A percentile compares a stretch with the other conserved stretches of the same genome.
Evolutionary conservation across 1,139 yeast genomes (phyloP).

Genomic region (Lizanozyma gosingica): DNA sequence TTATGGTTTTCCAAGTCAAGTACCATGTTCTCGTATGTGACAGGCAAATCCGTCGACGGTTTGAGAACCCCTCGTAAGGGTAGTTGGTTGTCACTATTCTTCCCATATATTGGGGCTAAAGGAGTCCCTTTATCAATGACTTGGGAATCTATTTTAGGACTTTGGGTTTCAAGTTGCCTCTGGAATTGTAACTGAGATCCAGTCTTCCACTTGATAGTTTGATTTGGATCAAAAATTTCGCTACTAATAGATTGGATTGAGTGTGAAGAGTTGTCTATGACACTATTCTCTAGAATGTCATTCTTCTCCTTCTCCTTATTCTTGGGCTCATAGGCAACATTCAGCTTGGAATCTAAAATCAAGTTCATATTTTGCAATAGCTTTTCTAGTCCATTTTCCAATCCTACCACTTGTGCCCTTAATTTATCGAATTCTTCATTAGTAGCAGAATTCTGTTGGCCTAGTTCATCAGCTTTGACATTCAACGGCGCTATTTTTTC

Average conservation of each 20-base stretch:
- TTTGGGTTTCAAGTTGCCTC: not conserved
- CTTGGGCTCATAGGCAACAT: not conserved
- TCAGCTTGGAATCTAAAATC: not conserved
- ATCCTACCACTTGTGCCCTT: not conserved
- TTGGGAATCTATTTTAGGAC: not conserved
- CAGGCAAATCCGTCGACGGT: not conserved
- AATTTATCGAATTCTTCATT: not conserved
- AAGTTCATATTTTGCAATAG: not conserved
- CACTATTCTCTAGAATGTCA: not conserved
- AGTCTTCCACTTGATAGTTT: conserved; percentile 1
- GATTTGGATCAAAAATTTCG: not conserved
- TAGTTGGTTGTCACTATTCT: not conserved
- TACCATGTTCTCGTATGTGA: conserved; percentile 1
- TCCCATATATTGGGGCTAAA: not conserved
- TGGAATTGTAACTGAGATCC: conserved; percentile 1
- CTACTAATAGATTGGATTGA: not conserved
- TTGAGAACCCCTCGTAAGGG: not conserved
- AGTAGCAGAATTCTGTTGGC: not conserved
- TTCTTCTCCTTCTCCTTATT: not conserved
- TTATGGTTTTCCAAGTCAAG: conserved; percentile 1
- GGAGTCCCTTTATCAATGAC: not conserved
- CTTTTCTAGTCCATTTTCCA: not conserved
- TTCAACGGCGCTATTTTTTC: not conserved
- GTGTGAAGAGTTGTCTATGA: no score
- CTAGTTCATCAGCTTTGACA: not conserved